Base-by-base conservation (phyloP, 495 filamentous ascomycete genomes). In the Hapsidospora chrysogenum region DNA sequence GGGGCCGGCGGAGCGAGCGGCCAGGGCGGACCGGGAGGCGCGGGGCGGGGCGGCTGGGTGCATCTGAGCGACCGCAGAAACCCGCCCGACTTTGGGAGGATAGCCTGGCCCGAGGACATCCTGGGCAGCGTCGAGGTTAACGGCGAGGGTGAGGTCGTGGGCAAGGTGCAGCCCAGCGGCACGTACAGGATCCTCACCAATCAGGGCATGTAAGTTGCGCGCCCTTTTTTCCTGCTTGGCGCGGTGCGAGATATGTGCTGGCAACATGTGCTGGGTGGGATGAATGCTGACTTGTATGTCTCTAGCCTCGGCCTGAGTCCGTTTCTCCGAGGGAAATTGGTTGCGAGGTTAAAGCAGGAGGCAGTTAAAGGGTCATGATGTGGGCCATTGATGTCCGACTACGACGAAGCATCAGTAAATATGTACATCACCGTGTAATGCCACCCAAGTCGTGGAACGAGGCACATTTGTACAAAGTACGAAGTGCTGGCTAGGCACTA, bases 51-150 rank as follows among this genome's bases (percentile, higher is more conserved):
- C 15, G 89, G 89, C 0, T 89, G 78, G 63, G 70, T 94, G 13
- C 89, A 97, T 63, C 64, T 97, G 3, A 87, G 77, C 32, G 89
- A 95, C 48, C 47, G 49, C 44, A 62, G 89, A 40, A 77, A 80
- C 35, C 81, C 85, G 13, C 86, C 86, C 6, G 85, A 94, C 42
- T 97, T 70, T 61, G 89, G 89, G 1, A 55, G 89, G 33, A 92
- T 94, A 46, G 80, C 87, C 30, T 81, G 79, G 51, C 75, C 79
- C 0, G 86, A 92, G 54, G 84, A 96, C 58, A 96, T 96, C 38
- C 76, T 96, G 47, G 87, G 87, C 21, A 94, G 86, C 47, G 63
- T 94, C 31, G 78, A 89, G 50, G 81, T 93, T 8, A 77, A 92
- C 61, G 70, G 66, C 3, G 42, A 66, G 14, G 87, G 87, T 1